A percentile compares a stretch with the other conserved stretches of the same genome.
phyloP scores from a whole-genome alignment of 345 rosid species.

The Salix viminalis region DNA sequence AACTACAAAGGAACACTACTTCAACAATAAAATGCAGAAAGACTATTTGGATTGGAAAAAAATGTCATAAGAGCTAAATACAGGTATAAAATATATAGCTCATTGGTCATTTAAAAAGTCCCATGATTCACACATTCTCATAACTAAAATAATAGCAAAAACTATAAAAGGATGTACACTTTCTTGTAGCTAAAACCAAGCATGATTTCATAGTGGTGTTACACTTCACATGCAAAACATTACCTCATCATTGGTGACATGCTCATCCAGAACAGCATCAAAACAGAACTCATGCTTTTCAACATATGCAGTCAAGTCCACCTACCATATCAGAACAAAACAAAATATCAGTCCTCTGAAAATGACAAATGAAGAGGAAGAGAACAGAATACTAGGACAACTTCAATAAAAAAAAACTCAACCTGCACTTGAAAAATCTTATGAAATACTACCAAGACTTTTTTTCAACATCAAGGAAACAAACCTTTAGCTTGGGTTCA shows the following conservation, averaged over 20 bases:
- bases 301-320: conserved; percentile 97
- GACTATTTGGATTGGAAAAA: background rate
- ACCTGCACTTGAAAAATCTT: background rate
- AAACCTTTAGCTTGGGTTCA: conserved; percentile 94
- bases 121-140: background rate
- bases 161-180: background rate
- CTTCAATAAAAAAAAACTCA: conserved; percentile 6
- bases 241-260: conserved; percentile 89
- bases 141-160: background rate
- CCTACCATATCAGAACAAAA: conserved; percentile 50
- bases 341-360: conserved; percentile 12
- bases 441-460: background rate
- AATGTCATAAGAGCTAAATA: background rate
- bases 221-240: background rate
- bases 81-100: background rate
- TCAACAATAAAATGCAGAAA: background rate
- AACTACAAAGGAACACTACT: background rate
- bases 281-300: conserved; percentile 98
- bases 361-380: background rate
- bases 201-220: background rate
- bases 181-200: background rate
- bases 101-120: background rate
- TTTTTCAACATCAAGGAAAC: conserved; percentile 20
- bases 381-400: background rate
- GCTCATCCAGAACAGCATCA: conserved; percentile 92